Conservation (phyloP, 2,329 filamentous ascomycete genomes). For the Escovopsis sp. region DNA sequence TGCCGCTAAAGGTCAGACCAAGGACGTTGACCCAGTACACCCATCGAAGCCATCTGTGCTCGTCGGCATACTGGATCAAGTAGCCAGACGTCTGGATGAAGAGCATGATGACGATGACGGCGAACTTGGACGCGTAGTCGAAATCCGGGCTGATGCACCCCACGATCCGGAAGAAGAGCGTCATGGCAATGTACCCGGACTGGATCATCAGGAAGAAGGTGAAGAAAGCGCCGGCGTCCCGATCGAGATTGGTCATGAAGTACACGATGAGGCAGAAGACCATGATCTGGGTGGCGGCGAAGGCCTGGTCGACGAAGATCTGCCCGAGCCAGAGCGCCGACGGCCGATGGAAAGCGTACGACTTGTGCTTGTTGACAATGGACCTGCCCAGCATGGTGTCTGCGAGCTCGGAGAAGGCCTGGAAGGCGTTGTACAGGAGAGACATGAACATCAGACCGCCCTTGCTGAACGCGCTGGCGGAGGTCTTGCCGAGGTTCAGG, state of each 20-base stretch:
- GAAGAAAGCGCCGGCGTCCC: conserved; percentile 65
- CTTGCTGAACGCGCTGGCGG: conserved; percentile 62
- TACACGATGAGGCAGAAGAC: conserved; percentile 64
- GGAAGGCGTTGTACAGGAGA: conserved; percentile 76
- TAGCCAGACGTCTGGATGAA: conserved; percentile 73
- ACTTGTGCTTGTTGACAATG: conserved; percentile 72
- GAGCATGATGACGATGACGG: conserved; percentile 65
- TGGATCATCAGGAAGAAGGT: conserved; percentile 60
- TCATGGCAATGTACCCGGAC: conserved; percentile 57
- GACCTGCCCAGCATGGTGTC: conserved; percentile 61
- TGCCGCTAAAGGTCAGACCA: conserved; percentile 56
- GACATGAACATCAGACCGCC: conserved; percentile 70
- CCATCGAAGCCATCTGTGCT: conserved; percentile 68
- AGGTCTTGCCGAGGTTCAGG: conserved; percentile 50
- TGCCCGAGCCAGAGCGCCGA: conserved; percentile 74
- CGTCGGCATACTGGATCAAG: conserved; percentile 62
- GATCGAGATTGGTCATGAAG: conserved; percentile 57
- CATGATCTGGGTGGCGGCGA: conserved; percentile 55
- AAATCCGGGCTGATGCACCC: conserved; percentile 67
- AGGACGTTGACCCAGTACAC: conserved; percentile 65
- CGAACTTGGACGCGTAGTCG: conserved; percentile 73
- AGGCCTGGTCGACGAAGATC: conserved; percentile 63
- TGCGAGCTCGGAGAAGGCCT: conserved; percentile 65
- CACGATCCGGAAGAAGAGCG: conserved; percentile 61
- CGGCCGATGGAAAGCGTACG: conserved; percentile 70